Evolutionary conservation across 2,329 filamentous ascomycete genomes (phyloP).

Genomic region (Periglandula ipomoeae): DNA sequence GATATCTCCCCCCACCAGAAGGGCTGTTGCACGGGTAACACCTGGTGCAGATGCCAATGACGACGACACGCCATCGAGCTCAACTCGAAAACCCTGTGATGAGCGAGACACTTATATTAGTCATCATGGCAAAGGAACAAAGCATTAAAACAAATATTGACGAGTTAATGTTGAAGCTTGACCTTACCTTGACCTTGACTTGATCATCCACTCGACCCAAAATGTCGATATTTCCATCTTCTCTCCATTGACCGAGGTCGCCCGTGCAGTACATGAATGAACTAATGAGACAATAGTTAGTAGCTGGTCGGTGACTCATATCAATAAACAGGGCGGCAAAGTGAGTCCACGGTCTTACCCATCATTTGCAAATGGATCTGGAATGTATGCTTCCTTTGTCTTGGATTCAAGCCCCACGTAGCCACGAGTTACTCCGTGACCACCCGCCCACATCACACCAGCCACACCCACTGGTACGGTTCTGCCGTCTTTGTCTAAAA

Average conservation of each 20-base stretch:
- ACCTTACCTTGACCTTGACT: conserved; percentile 46
- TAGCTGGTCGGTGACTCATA: conserved; percentile 1
- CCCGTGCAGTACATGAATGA: conserved; percentile 51
- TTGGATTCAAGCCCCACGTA: conserved; percentile 45
- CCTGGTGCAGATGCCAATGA: conserved; percentile 36
- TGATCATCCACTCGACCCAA: conserved; percentile 52
- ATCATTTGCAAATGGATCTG: conserved; percentile 40
- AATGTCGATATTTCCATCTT: conserved; percentile 43
- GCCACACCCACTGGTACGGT: conserved; percentile 37
- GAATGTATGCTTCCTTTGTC: conserved; percentile 39
- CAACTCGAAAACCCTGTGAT: conserved; percentile 46
- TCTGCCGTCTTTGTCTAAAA: conserved; percentile 36
- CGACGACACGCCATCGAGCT: conserved; percentile 48
- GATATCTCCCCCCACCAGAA: conserved; percentile 38
- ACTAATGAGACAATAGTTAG: conserved; percentile 17
- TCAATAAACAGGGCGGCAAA: not conserved
- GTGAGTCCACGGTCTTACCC: conserved; percentile 29
- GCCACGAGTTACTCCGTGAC: conserved; percentile 43
- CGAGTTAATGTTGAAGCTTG: too few relatives aligned
- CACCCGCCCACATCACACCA: conserved; percentile 49
- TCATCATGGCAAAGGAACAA: not conserved
- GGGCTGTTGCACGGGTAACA: conserved; percentile 36
- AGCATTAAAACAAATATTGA: too few relatives aligned
- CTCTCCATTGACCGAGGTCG: conserved; percentile 45
- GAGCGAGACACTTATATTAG: not conserved